phyloP scores from a whole-genome alignment of 768 basidiomycete species.

The Collybia sordida region DNA sequence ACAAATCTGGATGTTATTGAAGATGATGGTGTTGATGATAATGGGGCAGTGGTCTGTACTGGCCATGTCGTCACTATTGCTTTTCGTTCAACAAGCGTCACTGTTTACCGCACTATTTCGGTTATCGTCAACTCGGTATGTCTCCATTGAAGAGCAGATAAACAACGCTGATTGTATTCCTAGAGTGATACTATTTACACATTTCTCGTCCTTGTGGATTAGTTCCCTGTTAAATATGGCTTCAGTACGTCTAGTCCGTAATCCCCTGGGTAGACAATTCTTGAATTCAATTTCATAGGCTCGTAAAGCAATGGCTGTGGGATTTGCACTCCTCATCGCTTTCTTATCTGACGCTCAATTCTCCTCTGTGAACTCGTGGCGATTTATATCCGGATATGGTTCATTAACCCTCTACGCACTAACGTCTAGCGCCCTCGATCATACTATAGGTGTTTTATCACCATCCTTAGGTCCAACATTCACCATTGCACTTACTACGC shows the following conservation, averaged over 20 bases:
- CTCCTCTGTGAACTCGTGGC: constrained; percentile 37
- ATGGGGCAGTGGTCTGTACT: constrained; percentile 65
- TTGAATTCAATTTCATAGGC: constrained; percentile 33
- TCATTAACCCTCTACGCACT: constrained; percentile 61
- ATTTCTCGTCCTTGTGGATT: constrained; percentile 71
- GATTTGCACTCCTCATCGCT: constrained; percentile 50
- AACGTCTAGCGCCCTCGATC: constrained; percentile 60
- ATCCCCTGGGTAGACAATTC: background rate
- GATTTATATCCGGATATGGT: constrained; percentile 61
- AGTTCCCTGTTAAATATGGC: constrained; percentile 48
- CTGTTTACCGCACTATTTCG: constrained; percentile 70
- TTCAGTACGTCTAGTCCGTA: constrained; percentile 36
- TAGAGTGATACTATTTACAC: constrained; percentile 69
- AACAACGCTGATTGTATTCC: constrained; percentile 1
- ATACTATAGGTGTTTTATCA: constrained; percentile 56
- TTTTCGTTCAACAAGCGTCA: constrained; percentile 68
- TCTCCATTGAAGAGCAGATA: constrained; percentile 1
- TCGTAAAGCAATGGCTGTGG: constrained; percentile 47
- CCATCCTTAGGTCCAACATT: constrained; percentile 59
- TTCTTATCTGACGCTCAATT: constrained; percentile 55
- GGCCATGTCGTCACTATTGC: constrained; percentile 62
- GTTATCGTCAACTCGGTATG: constrained; percentile 66
- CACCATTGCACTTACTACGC: constrained; percentile 51
- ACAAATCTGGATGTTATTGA: constrained; percentile 7
- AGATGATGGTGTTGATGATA: background rate